Conservation (phyloP, 1,284 basidiomycete genomes). For the Stygiomarasmius scandens region DNA sequence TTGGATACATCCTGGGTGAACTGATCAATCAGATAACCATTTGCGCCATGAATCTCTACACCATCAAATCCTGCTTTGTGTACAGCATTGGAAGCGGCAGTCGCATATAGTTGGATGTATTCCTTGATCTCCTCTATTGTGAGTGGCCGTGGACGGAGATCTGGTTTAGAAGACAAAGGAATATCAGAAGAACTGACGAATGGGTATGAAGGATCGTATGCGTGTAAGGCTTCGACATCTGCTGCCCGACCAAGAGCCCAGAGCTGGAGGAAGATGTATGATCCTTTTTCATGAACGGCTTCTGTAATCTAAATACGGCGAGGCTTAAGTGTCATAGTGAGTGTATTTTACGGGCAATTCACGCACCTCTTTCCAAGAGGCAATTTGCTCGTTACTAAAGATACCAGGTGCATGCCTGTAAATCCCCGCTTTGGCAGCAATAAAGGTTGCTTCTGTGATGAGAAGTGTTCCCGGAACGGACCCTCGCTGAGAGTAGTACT, state of each 20-base stretch:
- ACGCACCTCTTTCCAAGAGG: slow-evolving; percentile 52
- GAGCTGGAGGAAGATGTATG: slow-evolving; percentile 27
- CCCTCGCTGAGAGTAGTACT: slow-evolving; percentile 53
- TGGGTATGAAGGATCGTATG: slow-evolving; percentile 15
- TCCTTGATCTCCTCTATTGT: slow-evolving; percentile 43
- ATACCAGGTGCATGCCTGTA: slow-evolving; percentile 42
- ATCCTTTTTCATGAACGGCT: slow-evolving; percentile 28
- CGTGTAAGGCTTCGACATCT: slow-evolving; percentile 7
- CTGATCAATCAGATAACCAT: slow-evolving; percentile 46
- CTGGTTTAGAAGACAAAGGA: slow-evolving; percentile 30
- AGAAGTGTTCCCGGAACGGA: slow-evolving; percentile 46
- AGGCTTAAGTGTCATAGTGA: no score
- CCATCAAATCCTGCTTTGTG: no score
- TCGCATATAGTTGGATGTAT: slow-evolving; percentile 38
- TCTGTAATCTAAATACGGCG: not conserved
- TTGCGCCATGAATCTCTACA: slow-evolving; percentile 38
- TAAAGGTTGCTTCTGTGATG: slow-evolving; percentile 51
- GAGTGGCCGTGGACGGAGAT: slow-evolving; percentile 33
- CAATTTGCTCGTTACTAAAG: slow-evolving; percentile 47
- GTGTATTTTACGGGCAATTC: no score
- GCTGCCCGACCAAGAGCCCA: slow-evolving; percentile 26
- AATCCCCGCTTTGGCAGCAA: slow-evolving; percentile 39
- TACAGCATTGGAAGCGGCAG: slow-evolving; percentile 46
- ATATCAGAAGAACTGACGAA: slow-evolving; percentile 45
- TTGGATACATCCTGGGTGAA: slow-evolving; percentile 47